Conservation (phyloP, 1,139 yeast genomes). For the Pichia sp. region DNA sequence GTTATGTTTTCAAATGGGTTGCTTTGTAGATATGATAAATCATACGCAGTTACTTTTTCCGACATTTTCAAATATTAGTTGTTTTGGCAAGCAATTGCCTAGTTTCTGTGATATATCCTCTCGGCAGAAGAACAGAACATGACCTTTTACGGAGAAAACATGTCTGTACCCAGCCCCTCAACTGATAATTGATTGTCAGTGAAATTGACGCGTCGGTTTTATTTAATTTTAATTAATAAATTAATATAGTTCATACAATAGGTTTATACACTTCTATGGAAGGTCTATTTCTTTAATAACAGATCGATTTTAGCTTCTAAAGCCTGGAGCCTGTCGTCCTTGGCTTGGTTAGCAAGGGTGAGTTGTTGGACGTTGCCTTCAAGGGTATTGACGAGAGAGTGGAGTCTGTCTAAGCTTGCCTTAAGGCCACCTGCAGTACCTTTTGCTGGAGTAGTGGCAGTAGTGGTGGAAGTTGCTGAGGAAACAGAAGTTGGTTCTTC, state of each 20-base stretch:
- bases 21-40: slow-evolving; percentile 12
- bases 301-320: slow-evolving; percentile 41
- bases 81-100: not conserved
- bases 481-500: not conserved
- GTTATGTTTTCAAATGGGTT: slow-evolving; percentile 27
- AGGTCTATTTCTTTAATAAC: slow-evolving; percentile 22
- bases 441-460: slow-evolving; percentile 6
- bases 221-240: too few species aligned
- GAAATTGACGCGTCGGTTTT: too few species aligned
- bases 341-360: slow-evolving; percentile 49
- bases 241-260: too few species aligned
- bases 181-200: too few species aligned
- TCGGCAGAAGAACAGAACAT: too few species aligned
- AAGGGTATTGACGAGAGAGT: slow-evolving; percentile 48
- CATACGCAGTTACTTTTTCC: slow-evolving; percentile 21
- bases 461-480: slow-evolving; percentile 31
- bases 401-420: slow-evolving; percentile 62
- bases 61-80: not conserved
- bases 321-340: slow-evolving; percentile 50
- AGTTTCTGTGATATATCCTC: too few species aligned
- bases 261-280: too few species aligned
- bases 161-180: too few species aligned
- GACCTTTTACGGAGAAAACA: too few species aligned
- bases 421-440: slow-evolving; percentile 42
- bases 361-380: slow-evolving; percentile 51